Percentiles rank a stretch among this genome's conserved stretches.
Conservation (phyloP, 441 rosid genomes). For the Erysimum pusillum region DNA sequence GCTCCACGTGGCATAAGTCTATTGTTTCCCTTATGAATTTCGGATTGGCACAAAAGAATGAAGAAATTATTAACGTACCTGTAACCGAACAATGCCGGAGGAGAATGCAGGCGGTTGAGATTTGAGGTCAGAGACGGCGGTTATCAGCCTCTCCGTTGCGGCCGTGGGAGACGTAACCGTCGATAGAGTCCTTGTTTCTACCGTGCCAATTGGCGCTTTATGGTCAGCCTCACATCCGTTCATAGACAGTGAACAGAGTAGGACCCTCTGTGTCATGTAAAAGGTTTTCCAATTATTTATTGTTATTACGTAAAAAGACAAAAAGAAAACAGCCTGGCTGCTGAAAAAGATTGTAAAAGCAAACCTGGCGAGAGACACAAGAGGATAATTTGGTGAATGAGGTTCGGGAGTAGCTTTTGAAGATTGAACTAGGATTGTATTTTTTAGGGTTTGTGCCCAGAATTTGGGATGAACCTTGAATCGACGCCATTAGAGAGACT, state of each 20-base stretch:
- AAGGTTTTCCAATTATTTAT: not conserved
- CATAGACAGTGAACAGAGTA: constrained; percentile 47
- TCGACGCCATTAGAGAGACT: constrained; percentile 31
- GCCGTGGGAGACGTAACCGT: constrained; percentile 56
- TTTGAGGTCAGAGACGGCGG: constrained; percentile 58
- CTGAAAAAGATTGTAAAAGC: not conserved
- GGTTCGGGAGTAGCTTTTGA: constrained; percentile 12
- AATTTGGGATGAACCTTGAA: constrained; percentile 24
- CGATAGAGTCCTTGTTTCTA: constrained; percentile 60
- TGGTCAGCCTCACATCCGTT: constrained; percentile 73
- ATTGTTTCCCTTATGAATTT: not conserved
- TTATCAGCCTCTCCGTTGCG: constrained; percentile 64
- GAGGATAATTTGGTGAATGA: constrained; percentile 22
- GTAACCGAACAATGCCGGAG: constrained; percentile 81
- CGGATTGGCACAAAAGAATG: not conserved
- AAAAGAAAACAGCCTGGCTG: not conserved
- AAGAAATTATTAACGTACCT: constrained; percentile 51
- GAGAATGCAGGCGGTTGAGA: constrained; percentile 55
- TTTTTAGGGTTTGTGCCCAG: constrained; percentile 32
- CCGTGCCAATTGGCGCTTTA: constrained; percentile 56
- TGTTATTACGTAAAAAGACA: not conserved
- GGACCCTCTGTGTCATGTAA: constrained; percentile 15
- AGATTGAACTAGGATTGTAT: constrained; percentile 1
- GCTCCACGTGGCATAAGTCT: constrained; percentile 58
- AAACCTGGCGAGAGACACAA: constrained; percentile 32